Conservation (phyloP, 163 green algal species). For the Picocystis sp. region DNA sequence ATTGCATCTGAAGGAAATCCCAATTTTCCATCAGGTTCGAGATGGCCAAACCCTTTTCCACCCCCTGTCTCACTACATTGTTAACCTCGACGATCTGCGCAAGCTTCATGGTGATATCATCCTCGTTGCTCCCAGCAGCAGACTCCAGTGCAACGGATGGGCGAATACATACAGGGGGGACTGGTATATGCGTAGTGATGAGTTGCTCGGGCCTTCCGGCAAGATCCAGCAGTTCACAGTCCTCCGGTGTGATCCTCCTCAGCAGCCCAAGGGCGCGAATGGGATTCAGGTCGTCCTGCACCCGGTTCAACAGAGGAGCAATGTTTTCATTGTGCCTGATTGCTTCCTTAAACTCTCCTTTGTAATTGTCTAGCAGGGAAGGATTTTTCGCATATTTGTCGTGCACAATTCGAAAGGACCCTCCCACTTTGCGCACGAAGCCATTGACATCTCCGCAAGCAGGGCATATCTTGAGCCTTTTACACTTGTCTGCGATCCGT, state of each 20-base stretch:
- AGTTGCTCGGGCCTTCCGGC: constrained; percentile 66
- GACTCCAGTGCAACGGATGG: constrained; percentile 90
- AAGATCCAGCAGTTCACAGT: constrained; percentile 81
- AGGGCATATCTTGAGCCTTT: constrained; percentile 56
- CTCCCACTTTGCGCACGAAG: constrained; percentile 47
- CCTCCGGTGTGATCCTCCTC: constrained; percentile 44
- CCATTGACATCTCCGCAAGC: constrained; percentile 67
- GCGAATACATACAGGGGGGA: constrained; percentile 89
- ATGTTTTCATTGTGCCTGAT: constrained; percentile 62
- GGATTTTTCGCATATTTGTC: constrained; percentile 54
- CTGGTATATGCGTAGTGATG: constrained; percentile 64
- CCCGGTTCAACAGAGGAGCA: constrained; percentile 32
- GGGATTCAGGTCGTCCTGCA: constrained; percentile 84
- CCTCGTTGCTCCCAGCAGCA: constrained; percentile 67
- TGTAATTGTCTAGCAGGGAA: constrained; percentile 11
- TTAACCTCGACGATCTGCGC: constrained; percentile 79
- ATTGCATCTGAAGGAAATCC: constrained; percentile 72
- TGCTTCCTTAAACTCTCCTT: constrained; percentile 40
- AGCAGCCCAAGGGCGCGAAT: constrained; percentile 50
- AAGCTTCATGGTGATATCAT: constrained; percentile 69
- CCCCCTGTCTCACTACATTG: constrained; percentile 60
- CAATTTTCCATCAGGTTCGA: constrained; percentile 62
- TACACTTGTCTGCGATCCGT: constrained; percentile 64
- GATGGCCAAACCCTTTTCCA: constrained; percentile 65
- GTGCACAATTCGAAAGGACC: constrained; percentile 80